Evolutionary conservation across 164 flowering plant genomes (phyloP), one percentile per base, ranked within the genome.

Genomic region (Aristolochia contorta): DNA sequence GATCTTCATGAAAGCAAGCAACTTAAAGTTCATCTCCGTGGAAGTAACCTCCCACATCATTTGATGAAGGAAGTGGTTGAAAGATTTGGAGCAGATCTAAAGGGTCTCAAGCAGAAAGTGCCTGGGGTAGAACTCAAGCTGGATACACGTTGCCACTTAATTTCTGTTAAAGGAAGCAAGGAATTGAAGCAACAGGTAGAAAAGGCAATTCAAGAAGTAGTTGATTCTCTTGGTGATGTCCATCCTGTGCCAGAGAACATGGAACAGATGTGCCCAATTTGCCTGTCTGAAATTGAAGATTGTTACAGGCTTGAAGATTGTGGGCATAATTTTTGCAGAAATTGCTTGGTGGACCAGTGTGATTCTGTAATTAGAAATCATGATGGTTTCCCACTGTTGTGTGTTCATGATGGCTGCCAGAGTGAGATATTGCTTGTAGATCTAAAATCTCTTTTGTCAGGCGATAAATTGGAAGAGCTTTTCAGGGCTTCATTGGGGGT

Each of bases 281-380:
- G 99, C 77, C 67, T 94, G 66, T 85, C 93, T 61, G 91, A 85
- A 56, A 70, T 85, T 54, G 99, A 94, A 56, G 96, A 91, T 19
- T 61, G 69, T 12, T 83, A 72, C 80, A 69, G 54, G 66, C 91
- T 94, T 3, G 96, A 84, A 65, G 77, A 64, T 56, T 94, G 97
- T 67, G 59, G 56, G 3, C 97, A 94, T 61, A 46, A 46, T 12
- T 86, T 87, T 66, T 94, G 99, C 59, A 63, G 80, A 16, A 54
- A 37, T 2, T 94, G 99, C 65, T 69, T 94, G 63, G 68, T 88
- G 16, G 96, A 87, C 65, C 99, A 91, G 71, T 82, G 78, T 32
- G 93, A 94, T 53, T 85, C 93, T 47, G 88, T 93, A 22, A 85
- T 85, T 1, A 86, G 54, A 70, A 82, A 70, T 70, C 75, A 50